phyloP scores from a whole-genome alignment of 2,329 filamentous ascomycete species.

The Acrocalymma vagum region DNA sequence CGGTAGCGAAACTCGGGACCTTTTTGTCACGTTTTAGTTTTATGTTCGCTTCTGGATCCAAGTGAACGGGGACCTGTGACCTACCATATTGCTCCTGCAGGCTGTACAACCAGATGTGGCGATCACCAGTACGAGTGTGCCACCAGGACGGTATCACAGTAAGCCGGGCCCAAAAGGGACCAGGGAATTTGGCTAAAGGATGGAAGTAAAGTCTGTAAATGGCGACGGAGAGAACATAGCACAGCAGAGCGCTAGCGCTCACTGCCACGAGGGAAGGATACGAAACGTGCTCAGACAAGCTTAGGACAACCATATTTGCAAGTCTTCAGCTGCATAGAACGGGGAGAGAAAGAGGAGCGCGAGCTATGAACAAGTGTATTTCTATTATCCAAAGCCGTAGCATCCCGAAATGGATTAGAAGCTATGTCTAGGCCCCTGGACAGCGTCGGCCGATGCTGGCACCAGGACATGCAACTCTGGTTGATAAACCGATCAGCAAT shows the following conservation, averaged over 20 bases:
- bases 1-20: constrained; percentile 66
- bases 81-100: constrained; percentile 76
- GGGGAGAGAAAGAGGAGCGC: too few species aligned
- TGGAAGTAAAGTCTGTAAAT: constrained; percentile 30
- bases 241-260: too few species aligned
- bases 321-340: too few species aligned
- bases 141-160: constrained; percentile 53
- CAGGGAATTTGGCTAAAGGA: constrained; percentile 29
- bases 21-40: background rate
- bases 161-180: constrained; percentile 33
- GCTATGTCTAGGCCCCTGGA: too few species aligned
- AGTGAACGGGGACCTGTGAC: too few species aligned
- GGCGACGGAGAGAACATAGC: constrained; percentile 17
- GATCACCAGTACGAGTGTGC: constrained; percentile 74
- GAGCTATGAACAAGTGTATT: too few species aligned
- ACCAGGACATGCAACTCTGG: too few species aligned
- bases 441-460: too few species aligned
- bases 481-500: too few species aligned
- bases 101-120: constrained; percentile 75
- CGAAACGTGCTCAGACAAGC: background rate
- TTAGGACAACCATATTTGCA: constrained; percentile 2
- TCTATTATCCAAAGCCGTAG: too few species aligned
- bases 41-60: too few species aligned
- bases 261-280: constrained; percentile 5
- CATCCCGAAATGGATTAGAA: too few species aligned